Base-by-base conservation (phyloP, 805 yeast species). In the Tetrapisispora nanseiensis region DNA sequence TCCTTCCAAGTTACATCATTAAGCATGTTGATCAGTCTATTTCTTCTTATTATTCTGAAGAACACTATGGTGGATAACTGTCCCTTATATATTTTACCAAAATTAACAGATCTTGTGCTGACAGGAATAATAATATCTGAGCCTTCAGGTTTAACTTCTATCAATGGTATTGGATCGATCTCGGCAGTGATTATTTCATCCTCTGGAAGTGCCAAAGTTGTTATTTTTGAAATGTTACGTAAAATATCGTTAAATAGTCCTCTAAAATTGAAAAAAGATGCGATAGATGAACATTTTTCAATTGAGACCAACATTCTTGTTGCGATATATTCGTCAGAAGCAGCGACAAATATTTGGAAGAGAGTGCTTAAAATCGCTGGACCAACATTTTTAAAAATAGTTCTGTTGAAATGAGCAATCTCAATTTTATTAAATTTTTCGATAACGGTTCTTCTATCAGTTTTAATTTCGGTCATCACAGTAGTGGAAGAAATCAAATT, bases 81-180 rank as follows among this genome's bases (percentile, higher is more conserved):
- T 0, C 95, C 95, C 55, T 87, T 86, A 65, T 85, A 84, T 55
- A 86, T 92, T 36, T 82, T 70, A 4, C 97, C 98, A 57, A 90
- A 81, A 58, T 80, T 71, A 13, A 86, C 86, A 0, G 95, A 76
- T 40, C 78, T 65, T 42, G 85, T 86, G 54, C 92, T 80, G 5
- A 90, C 89, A 3, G 82, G 79, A 27, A 90, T 71, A 10, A 39
- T 46, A 16, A 71, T 75, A 8, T 72, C 70, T 23, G 75, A 74
- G 32, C 72, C 71, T 36, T 76, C 83, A 20, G 76, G 60, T 29
- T 58, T 55, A 29, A 70, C 63, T 37, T 58, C 54, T 31, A 65
- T 63, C 23, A 65, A 55, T 7, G 71, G 71, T 32, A 66, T 64
- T 24, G 57, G 62, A 11, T 61, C 63, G 16, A 41, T 36, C 26